Base-by-base conservation (phyloP, 2,329 filamentous ascomycete genomes). In the Xylaria multiplex region DNA sequence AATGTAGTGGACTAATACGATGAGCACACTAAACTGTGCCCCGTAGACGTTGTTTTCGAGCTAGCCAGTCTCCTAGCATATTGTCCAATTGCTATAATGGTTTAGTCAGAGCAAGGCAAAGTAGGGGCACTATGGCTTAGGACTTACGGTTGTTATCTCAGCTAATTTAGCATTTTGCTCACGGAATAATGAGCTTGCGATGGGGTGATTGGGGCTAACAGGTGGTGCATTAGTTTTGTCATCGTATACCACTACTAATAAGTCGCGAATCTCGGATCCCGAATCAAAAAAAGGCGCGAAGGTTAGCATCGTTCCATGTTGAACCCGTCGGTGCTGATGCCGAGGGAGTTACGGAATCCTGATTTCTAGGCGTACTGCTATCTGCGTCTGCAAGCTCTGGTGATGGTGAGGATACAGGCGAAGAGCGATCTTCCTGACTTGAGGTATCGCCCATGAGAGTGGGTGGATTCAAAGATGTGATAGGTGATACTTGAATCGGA, bases 221-320 rank as follows among this genome's bases (percentile, higher is more conserved):
- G 93, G 91, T 48, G 89, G 86, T 16, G 96, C 89, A 65, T 94
- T 92, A 14, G 89, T 91, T 77, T 94, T 97, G 79, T 98, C 95
- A 76, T 97, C 94, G 76, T 97, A 94, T 32, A 99, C 93, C 67
- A 99, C 91, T 43, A 94, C 86, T 58, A 98, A 85, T 76, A 98
- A 86, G 77, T 99, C 95, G 57, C 93, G 88, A 71, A 99, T 93
- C 69, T 97, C 93, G 40, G 90, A 90, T 67, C 93, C 89, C 71
- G 96, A 93, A 71, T 98, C 95, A 74, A 98, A 91, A 91, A 80
- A 97, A 99, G 14, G 92, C 90, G 66, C 93, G 89, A 32, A 99
- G 86, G 72, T 89, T 92, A 62, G 89, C 85, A 78, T 98, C 95
- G 68, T 93, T 95, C 96, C 96, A 99, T 0, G 89, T 87, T 30